Evolutionary conservation across 352 stramenopile genomes (phyloP).

Genomic region (Phytophthora citrophthora): DNA sequence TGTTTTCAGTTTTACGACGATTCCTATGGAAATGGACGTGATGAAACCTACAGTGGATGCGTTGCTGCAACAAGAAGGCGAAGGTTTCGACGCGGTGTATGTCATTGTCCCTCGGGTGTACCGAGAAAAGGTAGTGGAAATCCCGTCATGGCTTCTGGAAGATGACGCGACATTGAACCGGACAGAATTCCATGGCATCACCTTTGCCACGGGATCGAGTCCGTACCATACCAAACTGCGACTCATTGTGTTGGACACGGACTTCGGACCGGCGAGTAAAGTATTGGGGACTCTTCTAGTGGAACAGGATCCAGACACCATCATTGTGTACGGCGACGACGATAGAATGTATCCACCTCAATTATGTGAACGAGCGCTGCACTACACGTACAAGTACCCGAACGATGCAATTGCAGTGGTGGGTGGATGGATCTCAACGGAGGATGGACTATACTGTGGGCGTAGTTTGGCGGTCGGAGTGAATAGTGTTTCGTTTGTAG

Average conservation of each 20-base stretch:
- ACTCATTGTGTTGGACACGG: slow-evolving; percentile 55
- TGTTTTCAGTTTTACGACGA: slow-evolving; percentile 72
- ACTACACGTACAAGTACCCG: slow-evolving; percentile 57
- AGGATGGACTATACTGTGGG: slow-evolving; percentile 60
- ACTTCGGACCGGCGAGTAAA: slow-evolving; percentile 64
- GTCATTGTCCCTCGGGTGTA: slow-evolving; percentile 55
- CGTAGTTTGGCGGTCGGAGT: slow-evolving; percentile 52
- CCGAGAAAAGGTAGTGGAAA: slow-evolving; percentile 36
- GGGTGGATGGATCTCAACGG: slow-evolving; percentile 54
- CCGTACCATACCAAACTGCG: slow-evolving; percentile 43
- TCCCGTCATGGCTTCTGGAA: slow-evolving; percentile 48
- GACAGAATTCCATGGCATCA: slow-evolving; percentile 39
- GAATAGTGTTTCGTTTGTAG: slow-evolving; percentile 62
- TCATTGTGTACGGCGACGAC: slow-evolving; percentile 70
- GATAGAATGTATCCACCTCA: slow-evolving; percentile 50
- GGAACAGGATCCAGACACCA: slow-evolving; percentile 59
- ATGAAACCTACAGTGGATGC: slow-evolving; percentile 48
- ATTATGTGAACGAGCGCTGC: slow-evolving; percentile 42
- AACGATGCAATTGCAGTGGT: slow-evolving; percentile 55
- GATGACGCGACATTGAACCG: slow-evolving; percentile 20
- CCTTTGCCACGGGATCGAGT: slow-evolving; percentile 42
- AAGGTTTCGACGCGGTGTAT: slow-evolving; percentile 55
- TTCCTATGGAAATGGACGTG: slow-evolving; percentile 34
- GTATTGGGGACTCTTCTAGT: slow-evolving; percentile 55
- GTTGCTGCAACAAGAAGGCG: slow-evolving; percentile 43